Percentiles rank a stretch among this genome's conserved stretches.
These are phyloP conservation scores for Rhododendron molle DNA, from an alignment of 148 eudicot species.

Conservation along the genomic window DNA sequence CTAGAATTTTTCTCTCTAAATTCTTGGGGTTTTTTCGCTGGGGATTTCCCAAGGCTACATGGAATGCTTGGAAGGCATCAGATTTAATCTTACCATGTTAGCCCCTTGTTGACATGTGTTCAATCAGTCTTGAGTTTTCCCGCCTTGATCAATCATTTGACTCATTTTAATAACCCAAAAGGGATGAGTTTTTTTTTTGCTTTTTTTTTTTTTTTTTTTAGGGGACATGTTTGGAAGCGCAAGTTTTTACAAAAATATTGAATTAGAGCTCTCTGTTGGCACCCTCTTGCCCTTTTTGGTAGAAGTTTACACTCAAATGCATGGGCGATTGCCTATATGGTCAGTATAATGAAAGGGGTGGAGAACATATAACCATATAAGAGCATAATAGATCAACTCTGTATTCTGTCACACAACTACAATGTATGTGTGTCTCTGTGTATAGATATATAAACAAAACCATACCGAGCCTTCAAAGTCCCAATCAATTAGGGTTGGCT, in stretches of 20 bases:
- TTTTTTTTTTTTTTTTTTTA: no score
- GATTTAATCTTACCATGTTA: background rate
- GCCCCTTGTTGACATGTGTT: no score
- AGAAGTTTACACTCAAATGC: background rate
- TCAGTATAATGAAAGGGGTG: background rate
- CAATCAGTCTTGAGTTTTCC: no score
- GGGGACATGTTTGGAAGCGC: no score
- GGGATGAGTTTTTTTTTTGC: no score
- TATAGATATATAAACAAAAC: background rate
- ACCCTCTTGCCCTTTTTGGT: background rate
- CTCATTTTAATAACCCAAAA: no score
- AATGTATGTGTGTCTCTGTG: background rate
- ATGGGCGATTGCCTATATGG: background rate
- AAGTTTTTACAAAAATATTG: no score
- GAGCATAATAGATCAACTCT: no score
- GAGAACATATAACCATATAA: no score
- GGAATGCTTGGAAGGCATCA: background rate
- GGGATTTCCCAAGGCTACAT: background rate
- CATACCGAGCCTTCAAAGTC: background rate
- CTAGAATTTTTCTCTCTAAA: background rate
- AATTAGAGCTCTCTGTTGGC: background rate
- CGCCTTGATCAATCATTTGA: background rate
- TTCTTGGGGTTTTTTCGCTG: background rate
- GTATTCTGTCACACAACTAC: background rate
- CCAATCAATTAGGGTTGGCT: background rate